Evolutionary conservation across 2,329 filamentous ascomycete genomes (phyloP), one percentile per base, ranked within the genome.

Genomic region (Fusarium sp.): DNA sequence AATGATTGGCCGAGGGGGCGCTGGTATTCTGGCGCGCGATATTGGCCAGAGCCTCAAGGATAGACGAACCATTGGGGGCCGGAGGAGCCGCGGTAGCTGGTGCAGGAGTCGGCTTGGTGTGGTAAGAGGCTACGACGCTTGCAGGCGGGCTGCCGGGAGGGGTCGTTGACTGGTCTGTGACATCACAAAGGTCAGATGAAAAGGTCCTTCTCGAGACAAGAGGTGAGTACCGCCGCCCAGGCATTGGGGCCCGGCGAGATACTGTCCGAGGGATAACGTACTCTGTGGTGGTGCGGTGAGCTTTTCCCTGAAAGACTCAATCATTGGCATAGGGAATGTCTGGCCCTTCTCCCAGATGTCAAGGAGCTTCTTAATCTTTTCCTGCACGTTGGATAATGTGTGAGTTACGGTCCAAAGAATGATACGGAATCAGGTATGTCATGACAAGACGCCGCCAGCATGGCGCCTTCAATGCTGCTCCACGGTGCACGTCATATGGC

Each of bases 311-410:
- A 97, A 97, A 39, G 89, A 89, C 68, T 87, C 86, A 75, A 99
- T 89, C 89, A 97, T 91, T 57, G 90, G 82, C 43, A 87, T 80
- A 28, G 96, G 94, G 81, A 99, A 98, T 23, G 95, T 98, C 78
- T 92, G 91, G 71, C 94, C 94, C 78, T 96, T 96, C 80, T 98
- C 95, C 96, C 96, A 99, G 73, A 99, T 99, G 79, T 97, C 95
- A 83, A 98, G 86, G 75, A 99, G 89, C 81, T 98, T 98, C 74
- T 82, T 83, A 82, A 98, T 95, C 85, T 98, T 98, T 80, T 97
- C 94, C 93, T 96, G 92, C 85, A 90, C 79, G 73, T 70, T 77
- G 79, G 75, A 73, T 74, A 78, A 77, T 69, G 64, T 68, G 85
- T 87, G 77, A 80, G 78, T 75, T 79, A 80, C 77, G 70, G 54